A percentile compares a stretch with the other conserved stretches of the same genome.
phyloP scores from a whole-genome alignment of 768 basidiomycete species.

The Multifurca ochricompacta region DNA sequence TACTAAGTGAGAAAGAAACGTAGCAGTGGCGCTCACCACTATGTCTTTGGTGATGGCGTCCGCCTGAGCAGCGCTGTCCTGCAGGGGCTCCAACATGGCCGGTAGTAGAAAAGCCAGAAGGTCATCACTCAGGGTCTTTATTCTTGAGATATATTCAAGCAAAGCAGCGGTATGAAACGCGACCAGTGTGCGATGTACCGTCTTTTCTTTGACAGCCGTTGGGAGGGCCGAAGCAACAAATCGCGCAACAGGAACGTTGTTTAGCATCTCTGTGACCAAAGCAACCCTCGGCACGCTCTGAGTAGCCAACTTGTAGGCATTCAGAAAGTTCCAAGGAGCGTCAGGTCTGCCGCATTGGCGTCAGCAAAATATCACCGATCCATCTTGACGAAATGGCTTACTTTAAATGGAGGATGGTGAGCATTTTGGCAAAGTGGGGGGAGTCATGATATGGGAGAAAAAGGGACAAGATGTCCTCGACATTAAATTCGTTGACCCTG shows the following conservation, averaged over 20 bases:
- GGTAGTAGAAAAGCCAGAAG: slow-evolving; percentile 58
- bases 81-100: slow-evolving; percentile 53
- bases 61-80: slow-evolving; percentile 13
- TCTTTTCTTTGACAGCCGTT: slow-evolving; percentile 38
- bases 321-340: slow-evolving; percentile 59
- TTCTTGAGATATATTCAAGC: slow-evolving; percentile 67
- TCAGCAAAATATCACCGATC: neutral
- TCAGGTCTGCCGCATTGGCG: slow-evolving; percentile 39
- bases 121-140: slow-evolving; percentile 54
- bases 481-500: slow-evolving; percentile 92
- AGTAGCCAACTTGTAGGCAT: slow-evolving; percentile 68
- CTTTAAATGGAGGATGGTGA: slow-evolving; percentile 77
- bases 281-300: slow-evolving; percentile 65
- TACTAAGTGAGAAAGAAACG: neutral
- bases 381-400: slow-evolving; percentile 31
- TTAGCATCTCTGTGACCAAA: slow-evolving; percentile 71
- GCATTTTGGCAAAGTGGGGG: slow-evolving; percentile 88
- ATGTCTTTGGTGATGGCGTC: slow-evolving; percentile 37
- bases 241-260: slow-evolving; percentile 61
- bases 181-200: slow-evolving; percentile 54
- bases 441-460: slow-evolving; percentile 96
- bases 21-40: slow-evolving; percentile 37
- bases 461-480: slow-evolving; percentile 63
- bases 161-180: slow-evolving; percentile 77
- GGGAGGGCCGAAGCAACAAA: slow-evolving; percentile 65